Base-by-base conservation (phyloP, 805 yeast species). In the Pichia insulana region DNA sequence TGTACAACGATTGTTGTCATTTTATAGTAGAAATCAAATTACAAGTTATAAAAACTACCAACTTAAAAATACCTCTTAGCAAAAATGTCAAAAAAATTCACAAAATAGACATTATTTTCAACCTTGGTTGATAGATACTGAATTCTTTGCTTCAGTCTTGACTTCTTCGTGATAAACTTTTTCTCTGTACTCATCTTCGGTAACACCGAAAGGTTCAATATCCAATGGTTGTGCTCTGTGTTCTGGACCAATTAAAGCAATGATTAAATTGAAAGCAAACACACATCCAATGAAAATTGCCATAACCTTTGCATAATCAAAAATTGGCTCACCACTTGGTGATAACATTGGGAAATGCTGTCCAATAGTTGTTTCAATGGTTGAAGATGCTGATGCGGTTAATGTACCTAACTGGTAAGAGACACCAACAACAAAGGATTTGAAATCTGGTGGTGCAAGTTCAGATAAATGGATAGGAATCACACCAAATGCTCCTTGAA, bases 401-500 rank as follows among this genome's bases (percentile, higher is more conserved):
- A 79, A 66, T 61, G 79, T 80, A 65, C 86, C 86, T 50, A 80
- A 63, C 57, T 80, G 85, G 57, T 80, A 80, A 18, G 81, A 67
- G 27, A 71, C 69, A 56, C 86, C 86, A 34, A 74, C 71, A 40
- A 77, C 74, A 46, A 80, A 75, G 8, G 84, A 69, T 59, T 79
- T 68, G 62, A 73, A 76, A 45, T 74, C 76, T 17, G 80, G 78
- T 44, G 80, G 80, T 33, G 81, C 69, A 47, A 80, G 64, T 58
- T 77, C 83, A 4, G 77, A 66, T 42, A 79, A 62, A 58, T 78
- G 81, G 44, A 76, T 67, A 41, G 84, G 84, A 41, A 73, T 66
- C 32, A 76, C 78, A 51, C 84, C 84, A 80, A 82, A 79, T 20
- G 79, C 76, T 52, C 84, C 84, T 61, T 77, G 83, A 41, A 79